Percentiles rank a stretch among this genome's conserved stretches.
Conservation (phyloP, 192 early-diverging fungal genomes). For the Backusella westeae region DNA sequence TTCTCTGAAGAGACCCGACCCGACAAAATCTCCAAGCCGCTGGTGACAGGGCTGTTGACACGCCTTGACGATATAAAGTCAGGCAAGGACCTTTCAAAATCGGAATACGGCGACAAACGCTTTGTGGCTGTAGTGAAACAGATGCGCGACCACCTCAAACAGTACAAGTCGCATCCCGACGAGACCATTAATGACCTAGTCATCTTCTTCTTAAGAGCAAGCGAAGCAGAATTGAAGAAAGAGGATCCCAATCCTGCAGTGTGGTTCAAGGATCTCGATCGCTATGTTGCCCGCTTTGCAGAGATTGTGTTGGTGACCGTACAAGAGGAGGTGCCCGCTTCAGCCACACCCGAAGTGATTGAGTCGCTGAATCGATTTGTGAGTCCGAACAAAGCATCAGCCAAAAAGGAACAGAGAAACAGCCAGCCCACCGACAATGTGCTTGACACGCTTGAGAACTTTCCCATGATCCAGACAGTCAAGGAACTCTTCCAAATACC, state of each 20-base stretch:
- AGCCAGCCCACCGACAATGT: not conserved
- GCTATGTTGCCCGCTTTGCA: constrained; percentile 44
- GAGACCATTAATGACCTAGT: constrained; percentile 50
- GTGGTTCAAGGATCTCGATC: constrained; percentile 39
- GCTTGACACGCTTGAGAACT: constrained; percentile 1
- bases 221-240: constrained; percentile 31
- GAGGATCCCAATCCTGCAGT: constrained; percentile 35
- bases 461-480: constrained; percentile 27
- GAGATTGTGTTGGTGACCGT: constrained; percentile 42
- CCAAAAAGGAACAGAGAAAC: constrained; percentile 12
- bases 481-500: constrained; percentile 41
- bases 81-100: constrained; percentile 39
- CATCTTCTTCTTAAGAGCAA: constrained; percentile 43
- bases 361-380: constrained; percentile 20
- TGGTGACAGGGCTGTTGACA: constrained; percentile 39
- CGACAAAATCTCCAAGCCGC: constrained; percentile 45
- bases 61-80: constrained; percentile 45
- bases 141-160: constrained; percentile 36
- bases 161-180: constrained; percentile 33
- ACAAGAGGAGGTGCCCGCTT: constrained; percentile 35
- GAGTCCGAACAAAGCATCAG: constrained; percentile 6
- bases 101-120: constrained; percentile 44
- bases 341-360: constrained; percentile 33
- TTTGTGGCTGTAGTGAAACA: constrained; percentile 38
- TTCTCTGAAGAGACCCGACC: constrained; percentile 29